Base-by-base conservation (phyloP, 768 basidiomycete species). In the Trametes cingulata region DNA sequence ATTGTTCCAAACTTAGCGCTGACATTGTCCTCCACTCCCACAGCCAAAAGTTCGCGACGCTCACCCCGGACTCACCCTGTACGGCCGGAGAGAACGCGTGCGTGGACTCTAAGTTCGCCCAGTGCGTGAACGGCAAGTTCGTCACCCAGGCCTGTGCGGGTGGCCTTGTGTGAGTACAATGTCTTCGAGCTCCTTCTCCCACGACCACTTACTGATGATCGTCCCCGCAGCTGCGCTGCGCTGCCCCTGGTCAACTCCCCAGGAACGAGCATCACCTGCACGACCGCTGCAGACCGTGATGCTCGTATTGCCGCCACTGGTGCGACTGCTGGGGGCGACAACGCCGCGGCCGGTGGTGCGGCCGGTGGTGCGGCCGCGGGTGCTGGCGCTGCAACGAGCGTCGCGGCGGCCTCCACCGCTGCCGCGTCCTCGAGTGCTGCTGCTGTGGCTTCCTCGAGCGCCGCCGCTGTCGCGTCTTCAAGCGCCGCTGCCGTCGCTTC, bases 251-350 rank as follows among this genome's bases (percentile, higher is more conserved):
- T 78, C 33, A 80, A 81, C 69, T 70, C 73, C 2, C 60, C 77
- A 0, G 85, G 85, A 39, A 85, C 82, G 9, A 75, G 64, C 39
- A 75, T 85, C 57, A 75, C 79, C 29, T 86, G 84, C 70, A 80
- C 79, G 1, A 81, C 82, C 6, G 69, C 74, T 47, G 72, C 73
- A 19, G 82, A 86, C 69, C 63, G 77, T 20, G 73, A 77, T 52
- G 69, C 75, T 3, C 82, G 83, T 25, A 80, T 84, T 59, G 75
- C 75, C 37, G 80, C 78, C 24, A 67, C 70, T 14, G 68, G 69
- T 19, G 69, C 67, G 8, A 63, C 67, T 8, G 42, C 45, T 24
- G 60, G 53, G 6, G 41, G 27, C 19, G 25, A 41, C 39, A 19
- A 36, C n/a, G 52, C 36, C 46, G 49, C 53, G 24, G 54, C 59